Evolutionary conservation across 176 grass and related monocot species (phyloP).

Genomic region (Avena atlantica): DNA sequence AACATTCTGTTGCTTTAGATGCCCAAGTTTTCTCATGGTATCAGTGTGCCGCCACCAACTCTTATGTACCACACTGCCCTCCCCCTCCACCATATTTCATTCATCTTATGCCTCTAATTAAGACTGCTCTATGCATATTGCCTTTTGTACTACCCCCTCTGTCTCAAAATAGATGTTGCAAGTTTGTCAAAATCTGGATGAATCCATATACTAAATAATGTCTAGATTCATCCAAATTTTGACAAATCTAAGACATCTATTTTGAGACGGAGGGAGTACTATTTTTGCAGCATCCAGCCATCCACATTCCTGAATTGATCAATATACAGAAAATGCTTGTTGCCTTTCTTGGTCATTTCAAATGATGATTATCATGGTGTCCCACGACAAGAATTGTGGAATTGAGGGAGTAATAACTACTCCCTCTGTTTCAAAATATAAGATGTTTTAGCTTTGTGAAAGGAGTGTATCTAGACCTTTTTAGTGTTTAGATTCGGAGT

Average conservation of each 20-base stretch:
- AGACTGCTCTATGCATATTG: background rate
- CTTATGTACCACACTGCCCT: background rate
- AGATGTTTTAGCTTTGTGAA: no score
- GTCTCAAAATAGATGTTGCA: no score
- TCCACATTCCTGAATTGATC: background rate
- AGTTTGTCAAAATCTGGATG: no score
- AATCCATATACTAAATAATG: no score
- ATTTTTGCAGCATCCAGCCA: background rate
- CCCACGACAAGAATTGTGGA: no score
- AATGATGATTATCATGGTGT: background rate
- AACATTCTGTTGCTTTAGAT: conserved; percentile 4
- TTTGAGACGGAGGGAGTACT: no score
- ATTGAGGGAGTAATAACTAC: no score
- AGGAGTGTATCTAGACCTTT: no score
- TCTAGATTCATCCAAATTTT: no score
- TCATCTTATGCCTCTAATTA: background rate
- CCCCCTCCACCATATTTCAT: background rate
- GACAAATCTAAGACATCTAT: no score
- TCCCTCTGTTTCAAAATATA: no score
- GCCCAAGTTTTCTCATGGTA: conserved; percentile 2
- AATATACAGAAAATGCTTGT: background rate
- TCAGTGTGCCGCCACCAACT: background rate
- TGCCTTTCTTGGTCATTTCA: background rate
- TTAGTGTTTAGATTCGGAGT: no score
- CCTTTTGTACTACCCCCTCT: background rate